Conservation (phyloP, 2,329 filamentous ascomycete genomes). For the Myriosclerotinia duriaeana region DNA sequence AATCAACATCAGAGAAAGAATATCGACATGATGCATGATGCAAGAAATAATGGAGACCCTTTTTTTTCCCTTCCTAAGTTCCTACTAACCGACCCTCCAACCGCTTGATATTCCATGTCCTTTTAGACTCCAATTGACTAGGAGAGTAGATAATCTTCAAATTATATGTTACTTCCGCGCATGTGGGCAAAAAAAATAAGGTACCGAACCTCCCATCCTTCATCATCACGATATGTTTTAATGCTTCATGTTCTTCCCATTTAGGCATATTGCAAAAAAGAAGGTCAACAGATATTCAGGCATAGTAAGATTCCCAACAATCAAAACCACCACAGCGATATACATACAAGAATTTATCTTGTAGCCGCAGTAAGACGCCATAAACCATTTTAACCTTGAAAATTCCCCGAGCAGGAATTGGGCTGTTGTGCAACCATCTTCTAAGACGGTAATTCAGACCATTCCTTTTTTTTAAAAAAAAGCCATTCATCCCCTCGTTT, state of each 20-base stretch:
- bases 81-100: too few relatives aligned
- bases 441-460: constrained; percentile 17
- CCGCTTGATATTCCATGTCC: too few relatives aligned
- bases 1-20: neutral
- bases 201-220: neutral
- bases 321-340: neutral
- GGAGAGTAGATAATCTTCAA: constrained; percentile 8
- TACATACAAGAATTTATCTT: neutral
- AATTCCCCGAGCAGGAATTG: constrained; percentile 2
- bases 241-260: constrained; percentile 3
- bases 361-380: constrained; percentile 23
- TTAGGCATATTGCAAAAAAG: neutral
- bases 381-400: neutral
- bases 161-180: neutral
- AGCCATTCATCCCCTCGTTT: neutral
- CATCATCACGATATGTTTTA: neutral
- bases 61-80: neutral
- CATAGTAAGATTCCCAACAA: neutral
- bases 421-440: constrained; percentile 15
- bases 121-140: neutral
- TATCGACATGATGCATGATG: constrained; percentile 10
- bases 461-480: neutral
- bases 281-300: constrained; percentile 5
- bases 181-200: neutral
- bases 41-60: constrained; percentile 16